These are phyloP conservation scores for Cercospora sp. DNA, from an alignment of 2,329 filamentous ascomycete species.

Conservation along the genomic window DNA sequence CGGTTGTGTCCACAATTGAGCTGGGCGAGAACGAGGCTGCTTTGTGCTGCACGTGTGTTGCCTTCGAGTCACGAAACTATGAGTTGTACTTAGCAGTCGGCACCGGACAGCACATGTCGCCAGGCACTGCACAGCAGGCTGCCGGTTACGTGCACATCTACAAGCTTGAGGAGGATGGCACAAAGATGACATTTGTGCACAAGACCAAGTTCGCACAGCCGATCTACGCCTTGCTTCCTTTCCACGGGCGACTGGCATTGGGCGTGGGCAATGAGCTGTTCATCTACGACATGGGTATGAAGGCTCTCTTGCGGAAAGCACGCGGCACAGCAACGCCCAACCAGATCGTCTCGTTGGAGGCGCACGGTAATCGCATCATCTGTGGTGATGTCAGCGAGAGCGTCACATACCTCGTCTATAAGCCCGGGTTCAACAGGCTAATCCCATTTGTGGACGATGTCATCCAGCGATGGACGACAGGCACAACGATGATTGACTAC, in stretches of 20 bases:
- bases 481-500: constrained; percentile 93
- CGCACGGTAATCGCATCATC: constrained; percentile 86
- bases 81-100: constrained; percentile 92
- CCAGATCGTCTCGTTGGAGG: constrained; percentile 85
- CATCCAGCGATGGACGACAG: constrained; percentile 85
- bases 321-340: constrained; percentile 37
- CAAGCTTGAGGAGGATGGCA: constrained; percentile 82
- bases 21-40: constrained; percentile 89
- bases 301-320: constrained; percentile 87
- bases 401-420: constrained; percentile 90
- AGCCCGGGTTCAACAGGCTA: constrained; percentile 83
- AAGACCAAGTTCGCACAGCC: constrained; percentile 92
- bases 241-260: constrained; percentile 86
- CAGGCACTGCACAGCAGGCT: constrained; percentile 26
- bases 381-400: constrained; percentile 92
- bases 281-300: constrained; percentile 90
- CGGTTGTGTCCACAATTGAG: constrained; percentile 72
- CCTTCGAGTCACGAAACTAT: constrained; percentile 84
- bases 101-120: constrained; percentile 79
- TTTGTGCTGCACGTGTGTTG: constrained; percentile 78
- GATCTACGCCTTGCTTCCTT: constrained; percentile 83
- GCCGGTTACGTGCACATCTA: constrained; percentile 87
- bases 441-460: constrained; percentile 93
- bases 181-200: constrained; percentile 88
- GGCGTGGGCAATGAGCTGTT: constrained; percentile 80